phyloP scores from a whole-genome alignment of 2,329 filamentous ascomycete genomes.

The Stagonosporopsis cucurbitacearum region DNA sequence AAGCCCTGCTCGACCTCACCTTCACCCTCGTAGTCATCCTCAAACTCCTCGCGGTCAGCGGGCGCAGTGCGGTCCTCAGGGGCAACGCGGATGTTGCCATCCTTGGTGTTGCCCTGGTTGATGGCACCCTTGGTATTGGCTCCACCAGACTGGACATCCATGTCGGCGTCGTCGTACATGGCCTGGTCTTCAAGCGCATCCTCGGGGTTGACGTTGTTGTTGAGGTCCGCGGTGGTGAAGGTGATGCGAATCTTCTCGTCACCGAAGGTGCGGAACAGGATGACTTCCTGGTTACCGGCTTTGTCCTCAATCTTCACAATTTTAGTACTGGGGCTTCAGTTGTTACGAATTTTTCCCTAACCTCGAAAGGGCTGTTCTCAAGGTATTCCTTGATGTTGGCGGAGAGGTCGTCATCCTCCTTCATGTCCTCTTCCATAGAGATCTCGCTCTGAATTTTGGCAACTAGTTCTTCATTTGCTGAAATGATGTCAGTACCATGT shows the following conservation, averaged over 20 bases:
- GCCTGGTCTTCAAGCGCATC: slow-evolving; percentile 63
- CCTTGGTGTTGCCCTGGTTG: slow-evolving; percentile 60
- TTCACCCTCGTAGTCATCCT: slow-evolving; percentile 64
- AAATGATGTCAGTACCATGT: slow-evolving; percentile 19
- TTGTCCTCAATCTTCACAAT: slow-evolving; percentile 68
- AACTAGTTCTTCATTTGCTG: slow-evolving; percentile 75
- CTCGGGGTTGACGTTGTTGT: slow-evolving; percentile 51
- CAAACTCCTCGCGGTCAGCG: slow-evolving; percentile 63
- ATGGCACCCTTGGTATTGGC: slow-evolving; percentile 63
- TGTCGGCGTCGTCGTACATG: slow-evolving; percentile 46
- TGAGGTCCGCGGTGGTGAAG: slow-evolving; percentile 85
- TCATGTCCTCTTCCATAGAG: slow-evolving; percentile 77
- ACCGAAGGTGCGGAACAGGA: slow-evolving; percentile 80
- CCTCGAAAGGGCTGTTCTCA: slow-evolving; percentile 82
- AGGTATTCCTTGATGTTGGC: slow-evolving; percentile 86
- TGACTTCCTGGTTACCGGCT: slow-evolving; percentile 85
- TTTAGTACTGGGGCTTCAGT: neutral
- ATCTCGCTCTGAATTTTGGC: slow-evolving; percentile 73
- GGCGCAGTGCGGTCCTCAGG: slow-evolving; percentile 64
- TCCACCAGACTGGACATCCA: slow-evolving; percentile 60
- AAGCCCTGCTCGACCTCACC: slow-evolving; percentile 62
- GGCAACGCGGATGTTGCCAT: slow-evolving; percentile 61
- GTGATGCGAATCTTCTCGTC: slow-evolving; percentile 89
- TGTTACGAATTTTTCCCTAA: slow-evolving; percentile 46
- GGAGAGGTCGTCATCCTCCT: slow-evolving; percentile 73